These are phyloP conservation scores for Ustilago xerochloae DNA, from an alignment of 1,284 basidiomycete species.

Conservation along the genomic window DNA sequence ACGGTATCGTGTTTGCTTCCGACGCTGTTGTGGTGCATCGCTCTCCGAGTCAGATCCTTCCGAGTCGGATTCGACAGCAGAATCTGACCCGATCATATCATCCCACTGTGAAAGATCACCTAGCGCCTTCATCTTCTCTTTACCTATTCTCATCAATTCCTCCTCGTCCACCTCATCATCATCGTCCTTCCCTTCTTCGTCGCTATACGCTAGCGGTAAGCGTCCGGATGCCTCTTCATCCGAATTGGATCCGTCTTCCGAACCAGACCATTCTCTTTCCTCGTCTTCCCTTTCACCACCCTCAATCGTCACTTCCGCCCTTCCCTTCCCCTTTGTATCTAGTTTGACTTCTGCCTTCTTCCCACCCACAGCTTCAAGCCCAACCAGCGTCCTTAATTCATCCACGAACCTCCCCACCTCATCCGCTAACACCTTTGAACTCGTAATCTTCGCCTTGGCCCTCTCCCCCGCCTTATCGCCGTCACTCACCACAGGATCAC, in stretches of 20 bases:
- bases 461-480: constrained; percentile 71
- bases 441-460: constrained; percentile 79
- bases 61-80: constrained; percentile 23
- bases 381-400: constrained; percentile 59
- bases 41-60: constrained; percentile 13
- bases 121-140: constrained; percentile 39
- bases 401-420: constrained; percentile 74
- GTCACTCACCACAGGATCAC: constrained; percentile 4
- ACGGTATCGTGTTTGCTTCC: not conserved
- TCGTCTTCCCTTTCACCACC: constrained; percentile 35
- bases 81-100: constrained; percentile 41
- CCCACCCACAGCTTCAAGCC: constrained; percentile 12
- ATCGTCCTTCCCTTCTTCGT: constrained; percentile 16
- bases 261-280: constrained; percentile 44
- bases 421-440: constrained; percentile 79
- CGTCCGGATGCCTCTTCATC: constrained; percentile 18
- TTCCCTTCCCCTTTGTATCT: constrained; percentile 30
- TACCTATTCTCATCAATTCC: constrained; percentile 34
- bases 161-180: constrained; percentile 31
- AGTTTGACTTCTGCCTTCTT: constrained; percentile 2
- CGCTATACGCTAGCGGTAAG: constrained; percentile 3
- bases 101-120: constrained; percentile 53
- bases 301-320: constrained; percentile 29
- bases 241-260: constrained; percentile 44
- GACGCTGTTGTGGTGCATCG: not conserved